Conservation (phyloP, 1,284 basidiomycete genomes). For the Fistulina hepatica region DNA sequence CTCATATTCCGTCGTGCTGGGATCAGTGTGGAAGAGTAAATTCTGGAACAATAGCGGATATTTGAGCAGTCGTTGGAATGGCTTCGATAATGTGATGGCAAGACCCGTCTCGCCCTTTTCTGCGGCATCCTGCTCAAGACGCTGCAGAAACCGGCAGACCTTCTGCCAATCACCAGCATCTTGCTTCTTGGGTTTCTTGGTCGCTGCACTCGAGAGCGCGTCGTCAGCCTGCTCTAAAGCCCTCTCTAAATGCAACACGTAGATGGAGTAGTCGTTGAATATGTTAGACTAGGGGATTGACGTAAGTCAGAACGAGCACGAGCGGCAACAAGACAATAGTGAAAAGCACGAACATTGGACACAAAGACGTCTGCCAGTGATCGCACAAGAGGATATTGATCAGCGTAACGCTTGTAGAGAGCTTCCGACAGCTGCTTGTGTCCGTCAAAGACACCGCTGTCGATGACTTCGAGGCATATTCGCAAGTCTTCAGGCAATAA, state of each 20-base stretch:
- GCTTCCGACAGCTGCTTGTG: conserved; percentile 76
- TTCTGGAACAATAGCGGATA: conserved; percentile 97
- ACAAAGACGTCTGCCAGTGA: conserved; percentile 90
- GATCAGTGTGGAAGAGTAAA: conserved; percentile 92
- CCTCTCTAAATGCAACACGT: conserved; percentile 84
- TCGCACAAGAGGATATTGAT: conserved; percentile 86
- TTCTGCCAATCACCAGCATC: conserved; percentile 68
- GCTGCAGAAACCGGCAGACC: conserved; percentile 59
- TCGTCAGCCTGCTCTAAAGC: conserved; percentile 82
- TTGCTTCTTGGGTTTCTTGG: conserved; percentile 70
- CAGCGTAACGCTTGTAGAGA: conserved; percentile 79
- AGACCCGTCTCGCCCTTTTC: conserved; percentile 89
- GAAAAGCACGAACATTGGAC: conserved; percentile 58
- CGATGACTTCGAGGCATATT: conserved; percentile 76
- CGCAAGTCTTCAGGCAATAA: conserved; percentile 79
- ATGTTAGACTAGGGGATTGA: conserved; percentile 69
- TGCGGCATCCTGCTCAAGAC: conserved; percentile 69
- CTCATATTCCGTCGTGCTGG: conserved; percentile 95
- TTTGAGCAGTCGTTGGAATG: conserved; percentile 93
- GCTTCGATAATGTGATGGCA: conserved; percentile 90
- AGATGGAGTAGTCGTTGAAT: conserved; percentile 83
- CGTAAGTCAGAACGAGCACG: conserved; percentile 12
- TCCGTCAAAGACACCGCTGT: conserved; percentile 75
- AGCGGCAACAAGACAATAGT: conserved; percentile 9
- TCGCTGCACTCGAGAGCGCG: conserved; percentile 53